phyloP scores from a whole-genome alignment of 2,329 filamentous ascomycete genomes.

The Coniella vitis region DNA sequence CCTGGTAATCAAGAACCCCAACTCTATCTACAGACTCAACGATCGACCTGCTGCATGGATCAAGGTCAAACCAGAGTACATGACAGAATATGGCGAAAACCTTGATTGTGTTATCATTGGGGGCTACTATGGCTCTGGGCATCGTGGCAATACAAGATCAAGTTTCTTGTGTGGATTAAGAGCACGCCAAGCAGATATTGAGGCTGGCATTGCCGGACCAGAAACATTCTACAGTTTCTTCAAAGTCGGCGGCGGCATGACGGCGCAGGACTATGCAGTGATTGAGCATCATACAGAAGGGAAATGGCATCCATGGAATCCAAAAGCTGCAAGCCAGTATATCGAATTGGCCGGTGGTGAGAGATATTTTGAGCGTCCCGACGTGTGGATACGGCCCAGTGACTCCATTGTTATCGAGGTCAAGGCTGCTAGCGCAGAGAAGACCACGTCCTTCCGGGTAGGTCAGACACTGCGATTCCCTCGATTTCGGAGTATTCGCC shows the following conservation, averaged over 20 bases:
- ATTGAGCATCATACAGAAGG: constrained; percentile 80
- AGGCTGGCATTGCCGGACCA: constrained; percentile 45
- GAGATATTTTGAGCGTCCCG: constrained; percentile 63
- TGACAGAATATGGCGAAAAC: constrained; percentile 90
- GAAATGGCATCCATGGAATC: constrained; percentile 86
- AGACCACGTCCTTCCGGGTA: constrained; percentile 71
- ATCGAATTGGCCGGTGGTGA: constrained; percentile 78
- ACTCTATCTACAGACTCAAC: constrained; percentile 79
- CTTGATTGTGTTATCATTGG: constrained; percentile 86
- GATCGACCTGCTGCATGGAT: constrained; percentile 94
- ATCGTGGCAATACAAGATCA: constrained; percentile 72
- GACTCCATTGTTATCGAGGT: constrained; percentile 84
- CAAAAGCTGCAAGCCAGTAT: constrained; percentile 66
- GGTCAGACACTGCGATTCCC: constrained; percentile 82
- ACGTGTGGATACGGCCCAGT: constrained; percentile 86
- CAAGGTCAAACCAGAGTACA: constrained; percentile 98
- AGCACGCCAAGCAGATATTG: constrained; percentile 61
- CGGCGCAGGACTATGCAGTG: constrained; percentile 73
- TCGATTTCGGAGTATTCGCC: constrained; percentile 72
- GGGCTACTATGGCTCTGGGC: constrained; percentile 86
- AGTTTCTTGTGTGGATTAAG: constrained; percentile 88
- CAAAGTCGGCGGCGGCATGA: constrained; percentile 94
- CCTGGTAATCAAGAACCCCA: constrained; percentile 87
- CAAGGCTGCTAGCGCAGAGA: constrained; percentile 74
- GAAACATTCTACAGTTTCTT: constrained; percentile 91